Conservation (phyloP, 2,329 filamentous ascomycete genomes). For the Rosellinia necatrix region DNA sequence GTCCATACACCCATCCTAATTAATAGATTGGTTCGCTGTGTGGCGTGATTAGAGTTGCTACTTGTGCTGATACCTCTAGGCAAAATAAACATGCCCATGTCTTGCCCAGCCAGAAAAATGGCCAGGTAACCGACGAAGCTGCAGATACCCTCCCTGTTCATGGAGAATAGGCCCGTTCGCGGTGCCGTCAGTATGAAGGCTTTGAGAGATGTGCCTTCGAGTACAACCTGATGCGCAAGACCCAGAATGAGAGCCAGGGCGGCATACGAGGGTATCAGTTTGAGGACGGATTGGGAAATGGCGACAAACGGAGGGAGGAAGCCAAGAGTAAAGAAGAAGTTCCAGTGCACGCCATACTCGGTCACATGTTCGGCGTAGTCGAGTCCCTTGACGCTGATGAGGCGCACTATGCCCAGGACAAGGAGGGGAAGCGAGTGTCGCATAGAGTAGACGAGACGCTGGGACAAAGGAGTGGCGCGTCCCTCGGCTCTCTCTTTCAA, state of each 20-base stretch:
- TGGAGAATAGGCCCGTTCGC: slow-evolving; percentile 76
- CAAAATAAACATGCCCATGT: slow-evolving; percentile 78
- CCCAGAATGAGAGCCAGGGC: slow-evolving; percentile 72
- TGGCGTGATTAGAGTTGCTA: slow-evolving; percentile 47
- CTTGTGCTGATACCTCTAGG: slow-evolving; percentile 58
- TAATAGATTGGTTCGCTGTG: slow-evolving; percentile 63
- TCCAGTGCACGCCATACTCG: slow-evolving; percentile 99
- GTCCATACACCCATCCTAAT: slow-evolving; percentile 68
- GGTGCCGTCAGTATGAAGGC: slow-evolving; percentile 82
- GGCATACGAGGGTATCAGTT: slow-evolving; percentile 76
- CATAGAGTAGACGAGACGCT: slow-evolving; percentile 67
- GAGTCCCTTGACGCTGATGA: slow-evolving; percentile 88
- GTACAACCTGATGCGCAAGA: slow-evolving; percentile 71
- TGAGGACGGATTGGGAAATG: slow-evolving; percentile 74
- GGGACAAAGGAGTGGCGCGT: slow-evolving; percentile 52
- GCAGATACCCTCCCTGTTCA: slow-evolving; percentile 95
- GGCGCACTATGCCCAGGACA: slow-evolving; percentile 75
- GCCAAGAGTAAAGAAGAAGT: slow-evolving; percentile 97
- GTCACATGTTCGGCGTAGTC: slow-evolving; percentile 97
- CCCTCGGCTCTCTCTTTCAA: slow-evolving; percentile 69
- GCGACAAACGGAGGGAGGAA: slow-evolving; percentile 89
- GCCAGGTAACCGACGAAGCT: slow-evolving; percentile 92
- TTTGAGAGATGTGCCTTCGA: slow-evolving; percentile 80
- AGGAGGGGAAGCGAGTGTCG: slow-evolving; percentile 85
- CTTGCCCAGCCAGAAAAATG: slow-evolving; percentile 90